These are phyloP conservation scores for Epichloe festucae DNA, from an alignment of 2,329 filamentous ascomycete species.

Conservation along the genomic window DNA sequence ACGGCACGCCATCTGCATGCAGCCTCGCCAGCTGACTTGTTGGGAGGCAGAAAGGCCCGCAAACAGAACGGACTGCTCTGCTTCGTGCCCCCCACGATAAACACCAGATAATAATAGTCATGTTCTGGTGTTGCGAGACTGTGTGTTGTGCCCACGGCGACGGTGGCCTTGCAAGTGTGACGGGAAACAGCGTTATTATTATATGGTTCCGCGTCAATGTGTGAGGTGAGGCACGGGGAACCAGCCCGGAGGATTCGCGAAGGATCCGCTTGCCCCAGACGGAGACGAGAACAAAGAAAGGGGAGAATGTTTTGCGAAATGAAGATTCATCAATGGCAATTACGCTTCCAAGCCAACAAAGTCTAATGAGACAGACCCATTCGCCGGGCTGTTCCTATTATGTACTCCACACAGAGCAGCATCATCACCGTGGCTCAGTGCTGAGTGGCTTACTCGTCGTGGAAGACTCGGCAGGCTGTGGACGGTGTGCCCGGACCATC, in stretches of 20 bases:
- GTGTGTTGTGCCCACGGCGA: neutral
- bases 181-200: no score
- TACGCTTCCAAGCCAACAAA: slow-evolving; percentile 1
- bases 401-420: neutral
- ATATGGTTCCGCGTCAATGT: neutral
- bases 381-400: neutral
- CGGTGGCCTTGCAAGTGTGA: no score
- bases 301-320: neutral
- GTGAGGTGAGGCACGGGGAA: neutral
- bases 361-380: slow-evolving; percentile 2
- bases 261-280: neutral
- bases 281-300: neutral
- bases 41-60: neutral
- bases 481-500: neutral
- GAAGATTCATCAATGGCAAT: neutral
- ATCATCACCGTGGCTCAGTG: no score
- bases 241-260: neutral
- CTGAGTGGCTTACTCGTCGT: neutral
- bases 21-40: neutral
- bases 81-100: no score
- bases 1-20: neutral
- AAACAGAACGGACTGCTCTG: neutral
- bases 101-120: no score
- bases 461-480: neutral
- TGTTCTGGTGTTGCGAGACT: no score